A percentile compares a stretch with the other conserved stretches of the same genome.
Evolutionary conservation across 2,329 filamentous ascomycete genomes (phyloP).

Genomic region (Mycosphaerella sp.): DNA sequence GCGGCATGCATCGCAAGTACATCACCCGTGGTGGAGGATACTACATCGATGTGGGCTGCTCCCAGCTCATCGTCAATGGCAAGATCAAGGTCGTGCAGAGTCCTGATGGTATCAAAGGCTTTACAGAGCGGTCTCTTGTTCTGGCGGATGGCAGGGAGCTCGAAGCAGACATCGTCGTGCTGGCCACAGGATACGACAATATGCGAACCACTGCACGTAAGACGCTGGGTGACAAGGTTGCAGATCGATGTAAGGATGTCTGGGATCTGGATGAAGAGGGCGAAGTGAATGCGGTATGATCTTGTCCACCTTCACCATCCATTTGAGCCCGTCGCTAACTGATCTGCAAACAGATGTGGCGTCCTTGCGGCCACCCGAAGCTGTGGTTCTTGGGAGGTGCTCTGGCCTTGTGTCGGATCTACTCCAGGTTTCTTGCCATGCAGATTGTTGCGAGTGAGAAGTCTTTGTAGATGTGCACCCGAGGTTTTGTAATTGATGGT

Average conservation of each 20-base stretch:
- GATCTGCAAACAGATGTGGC: slow-evolving; percentile 32
- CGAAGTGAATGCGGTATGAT: slow-evolving; percentile 29
- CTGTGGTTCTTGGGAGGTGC: slow-evolving; percentile 40
- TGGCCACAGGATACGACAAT: slow-evolving; percentile 55
- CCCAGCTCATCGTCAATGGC: slow-evolving; percentile 55
- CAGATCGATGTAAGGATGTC: slow-evolving; percentile 49
- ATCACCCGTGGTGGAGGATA: slow-evolving; percentile 61
- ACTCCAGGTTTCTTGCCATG: slow-evolving; percentile 35
- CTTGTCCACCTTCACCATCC: neutral
- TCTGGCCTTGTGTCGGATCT: slow-evolving; percentile 34
- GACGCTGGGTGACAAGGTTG: slow-evolving; percentile 57
- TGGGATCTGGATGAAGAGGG: slow-evolving; percentile 38
- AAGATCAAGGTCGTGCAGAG: slow-evolving; percentile 54
- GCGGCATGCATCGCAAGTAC: slow-evolving; percentile 57
- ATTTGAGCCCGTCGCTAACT: neutral
- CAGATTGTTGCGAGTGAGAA: slow-evolving; percentile 40
- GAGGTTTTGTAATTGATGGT: no score
- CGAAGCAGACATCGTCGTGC: slow-evolving; percentile 56
- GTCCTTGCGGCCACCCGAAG: slow-evolving; percentile 35
- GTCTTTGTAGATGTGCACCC: slow-evolving; percentile 1
- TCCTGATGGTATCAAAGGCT: slow-evolving; percentile 46
- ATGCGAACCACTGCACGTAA: slow-evolving; percentile 58
- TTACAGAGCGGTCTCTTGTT: slow-evolving; percentile 41
- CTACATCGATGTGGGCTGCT: slow-evolving; percentile 63
- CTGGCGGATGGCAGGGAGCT: slow-evolving; percentile 50